Evolutionary conservation across 805 yeast species (phyloP), one percentile per base, ranked within the genome.

Genomic region (Starmerella riodocensis): DNA sequence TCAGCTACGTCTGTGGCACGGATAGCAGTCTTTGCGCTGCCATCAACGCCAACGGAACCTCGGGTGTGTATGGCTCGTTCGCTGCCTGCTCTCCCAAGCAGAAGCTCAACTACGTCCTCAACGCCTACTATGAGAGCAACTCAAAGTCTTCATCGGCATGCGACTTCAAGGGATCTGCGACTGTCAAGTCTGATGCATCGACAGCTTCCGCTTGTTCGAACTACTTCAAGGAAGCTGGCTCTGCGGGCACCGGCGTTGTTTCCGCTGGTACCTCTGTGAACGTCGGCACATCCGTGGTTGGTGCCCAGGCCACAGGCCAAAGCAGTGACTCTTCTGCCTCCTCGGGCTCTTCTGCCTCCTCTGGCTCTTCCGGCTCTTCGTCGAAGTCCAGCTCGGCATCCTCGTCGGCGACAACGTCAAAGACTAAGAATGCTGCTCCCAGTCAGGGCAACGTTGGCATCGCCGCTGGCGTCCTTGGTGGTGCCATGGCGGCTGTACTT

Each of bases 61-160:
- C 59, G 25, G 94, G 93, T 42, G 53, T 50, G 4, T 82, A 80
- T 56, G 93, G 93, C 51, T 69, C 72, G n/a, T 71, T 62, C 59
- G 76, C 85, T 2, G 78, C 65, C 71, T 83, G 94, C 61, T 66
- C 73, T 31, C 67, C 78, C 48, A 71, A 74, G 63, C 79, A 76
- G 39, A 74, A 78, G 64, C 67, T 82, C 52, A 71, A 78, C 40
- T 81, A 60, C 61, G 59, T 79, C 42, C 61, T 82, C 59, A 76
- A 80, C 66, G 59, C 60, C 46, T 81, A 81, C 66, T 75, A 74
- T 58, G 57, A 57, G 36, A 62, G 61, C 29, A 68, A 76, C 44
- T 64, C 62, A 47, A 56, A 58, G 36, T 46, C 51, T 35, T 40
- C 58, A 2, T 13, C 18, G 18, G 31, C 31, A 11, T 82, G 93